These are phyloP conservation scores for Spergularia azorica DNA, from an alignment of 179 eudicot genomes.

Conservation along the genomic window DNA sequence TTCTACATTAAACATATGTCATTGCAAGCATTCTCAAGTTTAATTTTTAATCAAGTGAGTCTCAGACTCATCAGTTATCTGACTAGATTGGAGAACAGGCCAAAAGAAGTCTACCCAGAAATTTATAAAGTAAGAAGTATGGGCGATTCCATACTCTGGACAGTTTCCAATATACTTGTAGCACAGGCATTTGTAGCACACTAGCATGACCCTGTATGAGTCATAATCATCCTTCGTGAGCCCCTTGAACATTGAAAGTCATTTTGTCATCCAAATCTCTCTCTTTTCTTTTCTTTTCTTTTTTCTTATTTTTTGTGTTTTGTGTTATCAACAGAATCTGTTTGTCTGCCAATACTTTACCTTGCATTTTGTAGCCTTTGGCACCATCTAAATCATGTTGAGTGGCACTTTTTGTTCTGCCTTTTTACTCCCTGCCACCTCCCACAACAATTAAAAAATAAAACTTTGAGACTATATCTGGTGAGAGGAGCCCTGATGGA, in stretches of 20 bases:
- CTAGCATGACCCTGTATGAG: neutral
- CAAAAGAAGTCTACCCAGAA: too few species aligned
- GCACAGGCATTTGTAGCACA: neutral
- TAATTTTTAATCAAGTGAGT: too few species aligned
- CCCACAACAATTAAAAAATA: too few species aligned
- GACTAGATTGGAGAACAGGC: too few species aligned
- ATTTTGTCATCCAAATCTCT: neutral
- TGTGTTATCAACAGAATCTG: neutral
- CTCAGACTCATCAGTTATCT: too few species aligned
- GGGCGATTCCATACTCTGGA: neutral
- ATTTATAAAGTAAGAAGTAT: too few species aligned
- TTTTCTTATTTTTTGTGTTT: too few species aligned
- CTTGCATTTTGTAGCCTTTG: neutral
- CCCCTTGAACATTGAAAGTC: neutral
- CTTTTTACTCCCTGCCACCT: neutral
- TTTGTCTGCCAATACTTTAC: neutral
- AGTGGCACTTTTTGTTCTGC: neutral
- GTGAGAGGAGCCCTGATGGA: neutral
- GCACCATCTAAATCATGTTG: neutral
- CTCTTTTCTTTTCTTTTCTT: too few species aligned
- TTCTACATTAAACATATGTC: too few species aligned
- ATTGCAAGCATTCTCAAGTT: too few species aligned
- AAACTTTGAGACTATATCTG: too few species aligned
- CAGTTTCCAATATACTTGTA: neutral
- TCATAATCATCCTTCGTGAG: neutral